These are phyloP conservation scores for Beauveria asiatica DNA, from an alignment of 2,329 filamentous ascomycete species.

Conservation along the genomic window DNA sequence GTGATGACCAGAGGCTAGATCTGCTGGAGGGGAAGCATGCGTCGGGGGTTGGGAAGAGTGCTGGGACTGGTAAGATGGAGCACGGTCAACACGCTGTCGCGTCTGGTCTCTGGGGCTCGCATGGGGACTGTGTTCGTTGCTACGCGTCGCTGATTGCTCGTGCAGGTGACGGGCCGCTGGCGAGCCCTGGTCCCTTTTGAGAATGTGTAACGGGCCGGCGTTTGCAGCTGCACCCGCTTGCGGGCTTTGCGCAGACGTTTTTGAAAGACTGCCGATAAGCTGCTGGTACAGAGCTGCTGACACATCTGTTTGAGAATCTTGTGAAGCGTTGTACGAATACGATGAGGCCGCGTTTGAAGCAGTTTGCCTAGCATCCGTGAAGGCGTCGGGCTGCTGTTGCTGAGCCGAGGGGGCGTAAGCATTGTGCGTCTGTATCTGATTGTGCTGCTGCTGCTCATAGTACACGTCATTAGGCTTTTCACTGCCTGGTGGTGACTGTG, in stretches of 20 bases:
- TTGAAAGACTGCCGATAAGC: conserved; percentile 27
- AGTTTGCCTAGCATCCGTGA: neutral
- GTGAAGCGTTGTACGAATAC: conserved; percentile 18
- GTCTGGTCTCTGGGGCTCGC: conserved; percentile 35
- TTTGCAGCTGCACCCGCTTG: conserved; percentile 20
- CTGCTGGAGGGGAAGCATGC: conserved; percentile 23
- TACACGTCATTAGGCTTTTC: conserved; percentile 22
- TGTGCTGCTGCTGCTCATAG: conserved; percentile 22
- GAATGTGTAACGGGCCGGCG: conserved; percentile 34
- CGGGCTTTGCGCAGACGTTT: conserved; percentile 22
- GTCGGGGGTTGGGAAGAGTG: conserved; percentile 18
- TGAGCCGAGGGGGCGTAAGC: conserved; percentile 8
- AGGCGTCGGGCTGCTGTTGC: conserved; percentile 14
- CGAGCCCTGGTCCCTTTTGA: conserved; percentile 40
- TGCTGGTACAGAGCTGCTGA: conserved; percentile 28
- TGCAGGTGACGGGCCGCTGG: conserved; percentile 28
- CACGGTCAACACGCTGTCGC: conserved; percentile 29
- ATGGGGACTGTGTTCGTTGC: conserved; percentile 35
- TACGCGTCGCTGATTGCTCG: conserved; percentile 30
- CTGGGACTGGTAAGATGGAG: conserved; percentile 21
- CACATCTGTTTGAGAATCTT: conserved; percentile 31
- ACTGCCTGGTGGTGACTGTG: conserved; percentile 37
- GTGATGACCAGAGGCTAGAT: conserved; percentile 19
- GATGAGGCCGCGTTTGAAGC: neutral
- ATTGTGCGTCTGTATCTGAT: conserved; percentile 14